phyloP scores from a whole-genome alignment of 352 stramenopile genomes.

The Thraustotheca clavata region DNA sequence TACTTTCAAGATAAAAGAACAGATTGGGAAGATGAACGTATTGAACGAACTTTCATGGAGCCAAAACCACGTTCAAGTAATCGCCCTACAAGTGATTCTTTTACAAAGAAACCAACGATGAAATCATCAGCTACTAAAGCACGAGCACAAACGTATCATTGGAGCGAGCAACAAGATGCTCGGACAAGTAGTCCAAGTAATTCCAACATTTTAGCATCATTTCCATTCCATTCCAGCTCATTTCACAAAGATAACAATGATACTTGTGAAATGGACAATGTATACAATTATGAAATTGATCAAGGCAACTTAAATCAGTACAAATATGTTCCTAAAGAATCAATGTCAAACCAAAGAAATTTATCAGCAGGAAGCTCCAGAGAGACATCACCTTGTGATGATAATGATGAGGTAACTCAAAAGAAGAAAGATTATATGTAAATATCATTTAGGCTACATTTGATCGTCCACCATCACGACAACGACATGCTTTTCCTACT shows the following conservation, averaged over 20 bases:
- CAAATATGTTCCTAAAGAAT: background rate
- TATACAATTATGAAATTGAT: slow-evolving; percentile 22
- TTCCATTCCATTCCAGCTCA: slow-evolving; percentile 21
- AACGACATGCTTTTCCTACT: slow-evolving; percentile 67
- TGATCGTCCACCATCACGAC: slow-evolving; percentile 57
- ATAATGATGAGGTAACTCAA: background rate
- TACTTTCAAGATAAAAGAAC: background rate
- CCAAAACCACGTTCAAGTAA: background rate
- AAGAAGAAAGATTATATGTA: background rate
- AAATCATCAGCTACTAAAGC: background rate
- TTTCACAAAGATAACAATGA: slow-evolving; percentile 19
- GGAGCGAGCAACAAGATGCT: background rate
- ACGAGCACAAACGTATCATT: background rate
- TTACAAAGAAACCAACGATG: background rate
- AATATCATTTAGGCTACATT: background rate
- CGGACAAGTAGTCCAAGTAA: background rate
- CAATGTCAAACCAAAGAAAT: background rate
- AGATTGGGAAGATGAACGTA: background rate
- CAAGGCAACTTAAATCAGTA: slow-evolving; percentile 10
- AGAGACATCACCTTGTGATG: background rate
- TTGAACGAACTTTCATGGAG: background rate
- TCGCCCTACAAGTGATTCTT: background rate
- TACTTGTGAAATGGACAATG: background rate
- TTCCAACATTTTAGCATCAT: slow-evolving; percentile 17
- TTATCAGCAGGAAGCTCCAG: slow-evolving; percentile 1